Conservation (phyloP, 352 stramenopile species). For the Globisporangium spinosum region DNA sequence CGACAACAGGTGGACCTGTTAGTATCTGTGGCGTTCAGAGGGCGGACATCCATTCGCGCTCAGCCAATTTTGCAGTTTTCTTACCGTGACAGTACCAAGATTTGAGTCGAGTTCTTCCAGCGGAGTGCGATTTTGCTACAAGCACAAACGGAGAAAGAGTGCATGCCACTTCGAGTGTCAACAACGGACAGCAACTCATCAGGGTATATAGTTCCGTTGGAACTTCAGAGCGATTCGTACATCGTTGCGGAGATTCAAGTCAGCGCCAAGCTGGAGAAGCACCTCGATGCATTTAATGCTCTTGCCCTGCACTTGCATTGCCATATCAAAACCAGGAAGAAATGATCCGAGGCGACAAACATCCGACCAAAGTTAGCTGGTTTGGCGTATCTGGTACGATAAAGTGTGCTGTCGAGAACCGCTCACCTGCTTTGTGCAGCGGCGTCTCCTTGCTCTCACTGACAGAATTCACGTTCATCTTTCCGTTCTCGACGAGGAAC, state of each 20-base stretch:
- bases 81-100: slow-evolving; percentile 29
- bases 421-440: slow-evolving; percentile 73
- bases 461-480: slow-evolving; percentile 50
- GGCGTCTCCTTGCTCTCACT: slow-evolving; percentile 72
- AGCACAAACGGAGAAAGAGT: not conserved
- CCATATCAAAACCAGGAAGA: not conserved
- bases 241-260: slow-evolving; percentile 56
- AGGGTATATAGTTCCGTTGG: not conserved
- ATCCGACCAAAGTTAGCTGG: not conserved
- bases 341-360: not conserved
- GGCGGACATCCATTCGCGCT: not conserved
- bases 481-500: slow-evolving; percentile 37
- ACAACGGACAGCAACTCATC: not conserved
- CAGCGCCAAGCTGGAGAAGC: slow-evolving; percentile 54
- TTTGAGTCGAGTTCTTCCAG: slow-evolving; percentile 52
- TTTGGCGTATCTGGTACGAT: not conserved
- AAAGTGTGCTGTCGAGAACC: not conserved
- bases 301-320: slow-evolving; percentile 32
- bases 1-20: too few species aligned
- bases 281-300: slow-evolving; percentile 52
- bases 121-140: slow-evolving; percentile 61
- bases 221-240: slow-evolving; percentile 18
- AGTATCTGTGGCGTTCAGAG: not conserved
- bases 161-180: too few species aligned
- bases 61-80: not conserved